Conservation (phyloP, 345 rosid genomes). For the Conringia planisiliqua region DNA sequence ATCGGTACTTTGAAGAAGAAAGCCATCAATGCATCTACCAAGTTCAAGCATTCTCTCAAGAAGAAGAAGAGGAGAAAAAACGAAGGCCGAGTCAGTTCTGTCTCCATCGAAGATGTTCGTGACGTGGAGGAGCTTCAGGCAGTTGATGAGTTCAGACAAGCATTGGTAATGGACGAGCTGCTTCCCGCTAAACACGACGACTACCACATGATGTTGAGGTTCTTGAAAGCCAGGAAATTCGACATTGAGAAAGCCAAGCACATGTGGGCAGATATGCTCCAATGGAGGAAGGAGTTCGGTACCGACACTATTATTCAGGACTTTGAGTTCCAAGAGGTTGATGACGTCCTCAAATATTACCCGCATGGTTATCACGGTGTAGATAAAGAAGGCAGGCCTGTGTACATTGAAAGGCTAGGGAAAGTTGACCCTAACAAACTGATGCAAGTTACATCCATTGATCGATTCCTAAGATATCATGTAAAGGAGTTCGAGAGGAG, state of each 20-base stretch:
- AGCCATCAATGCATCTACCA: constrained; percentile 85
- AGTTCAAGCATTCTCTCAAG: constrained; percentile 87
- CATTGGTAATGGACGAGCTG: constrained; percentile 83
- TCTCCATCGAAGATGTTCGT: constrained; percentile 95
- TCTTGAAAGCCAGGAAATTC: constrained; percentile 79
- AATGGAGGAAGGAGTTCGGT: constrained; percentile 93
- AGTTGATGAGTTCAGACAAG: constrained; percentile 86
- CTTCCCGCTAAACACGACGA: constrained; percentile 75
- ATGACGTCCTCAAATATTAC: constrained; percentile 69
- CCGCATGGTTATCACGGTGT: constrained; percentile 98
- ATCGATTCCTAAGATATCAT: constrained; percentile 81
- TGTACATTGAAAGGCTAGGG: constrained; percentile 89
- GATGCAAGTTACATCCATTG: constrained; percentile 91
- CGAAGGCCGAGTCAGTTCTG: constrained; percentile 92
- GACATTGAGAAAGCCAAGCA: constrained; percentile 90
- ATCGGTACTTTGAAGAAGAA: constrained; percentile 92
- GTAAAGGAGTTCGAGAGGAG: constrained; percentile 91
- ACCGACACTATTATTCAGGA: constrained; percentile 80
- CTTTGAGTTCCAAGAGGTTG: constrained; percentile 79
- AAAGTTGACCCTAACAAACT: constrained; percentile 83
- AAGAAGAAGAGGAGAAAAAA: constrained; percentile 74
- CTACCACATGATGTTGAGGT: constrained; percentile 96
- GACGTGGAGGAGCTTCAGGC: constrained; percentile 82
- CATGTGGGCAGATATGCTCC: constrained; percentile 99
- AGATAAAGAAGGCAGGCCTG: constrained; percentile 93